Base-by-base conservation (phyloP, 768 basidiomycete genomes). In the Hypholoma sublateritium region DNA sequence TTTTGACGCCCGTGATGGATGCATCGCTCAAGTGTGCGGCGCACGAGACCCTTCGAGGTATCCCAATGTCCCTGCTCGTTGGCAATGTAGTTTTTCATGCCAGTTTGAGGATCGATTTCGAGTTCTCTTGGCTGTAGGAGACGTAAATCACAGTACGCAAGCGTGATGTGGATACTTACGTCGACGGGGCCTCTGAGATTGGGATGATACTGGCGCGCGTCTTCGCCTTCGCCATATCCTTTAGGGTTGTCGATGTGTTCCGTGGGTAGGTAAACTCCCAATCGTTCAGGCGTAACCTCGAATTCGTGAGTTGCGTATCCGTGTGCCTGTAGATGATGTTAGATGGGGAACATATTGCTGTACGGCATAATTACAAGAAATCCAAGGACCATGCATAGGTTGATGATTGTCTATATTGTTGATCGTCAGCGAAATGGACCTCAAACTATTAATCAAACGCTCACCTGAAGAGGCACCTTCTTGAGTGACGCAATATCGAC, bases 41-140 rank as follows among this genome's bases (percentile, higher is more conserved):
- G 80, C 25, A 93, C 84, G 16, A 90, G 82, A 2, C 82, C 87
- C 64, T 86, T 88, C 2, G 89, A 94, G 0, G 95, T 96, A 61
- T 93, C 92, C 95, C 95, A 98, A n/a, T 67, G 57, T 5, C 90
- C 88, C 19, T 78, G 70, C 59, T 91, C 89, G 69, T 95, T 95
- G 0, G 91, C 91, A 58, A 95, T 95, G 70, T 92, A 93, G 63
- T 95, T 98, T 77, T 95, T 95, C 94, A 98, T 95, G 2, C 94
- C 95, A 0, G 89, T 91, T 13, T 79, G 74, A 0, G 82, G 84
- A 69, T 98, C 95, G 6, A 98, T 79, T 63, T 95, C 89, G 0
- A 96, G 77, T 66, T 98, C 95, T 35, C 80, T 74, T 0, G 89
- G 89, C 86, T 90, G 58, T 32, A 32, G 35, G 42, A 42, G 14